These are phyloP conservation scores for Colletotrichum spinosum DNA, from an alignment of 2,329 filamentous ascomycete genomes.

Conservation along the genomic window DNA sequence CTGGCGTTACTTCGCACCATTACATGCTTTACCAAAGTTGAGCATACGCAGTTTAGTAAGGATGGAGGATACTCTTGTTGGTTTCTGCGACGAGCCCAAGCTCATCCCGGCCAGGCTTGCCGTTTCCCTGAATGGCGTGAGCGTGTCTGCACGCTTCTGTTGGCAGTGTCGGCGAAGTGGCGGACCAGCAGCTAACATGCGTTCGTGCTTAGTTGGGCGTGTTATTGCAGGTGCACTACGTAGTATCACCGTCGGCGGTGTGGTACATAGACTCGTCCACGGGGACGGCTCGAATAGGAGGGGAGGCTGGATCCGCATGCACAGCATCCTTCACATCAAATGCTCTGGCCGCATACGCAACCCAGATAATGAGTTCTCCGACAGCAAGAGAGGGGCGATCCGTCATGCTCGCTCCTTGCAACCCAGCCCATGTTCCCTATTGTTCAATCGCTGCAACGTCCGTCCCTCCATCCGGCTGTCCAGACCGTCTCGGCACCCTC, in stretches of 20 bases:
- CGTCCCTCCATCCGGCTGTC: constrained; percentile 12
- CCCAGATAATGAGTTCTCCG: not conserved
- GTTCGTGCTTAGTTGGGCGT: not conserved
- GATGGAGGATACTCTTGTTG: no score
- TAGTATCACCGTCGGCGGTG: not conserved
- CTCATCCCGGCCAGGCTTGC: constrained; percentile 11
- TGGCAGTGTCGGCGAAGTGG: constrained; percentile 11
- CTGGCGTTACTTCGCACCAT: constrained; percentile 1
- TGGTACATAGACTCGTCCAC: not conserved
- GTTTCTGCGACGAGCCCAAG: constrained; percentile 21
- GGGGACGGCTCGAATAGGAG: constrained; percentile 10
- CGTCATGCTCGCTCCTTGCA: constrained; percentile 17
- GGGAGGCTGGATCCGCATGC: not conserved
- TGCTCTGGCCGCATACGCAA: not conserved
- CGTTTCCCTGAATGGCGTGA: constrained; percentile 27
- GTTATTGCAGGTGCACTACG: not conserved
- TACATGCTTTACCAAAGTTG: no score
- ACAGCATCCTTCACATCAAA: no score
- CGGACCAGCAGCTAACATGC: constrained; percentile 1
- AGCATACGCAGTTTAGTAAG: no score
- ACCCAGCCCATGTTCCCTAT: not conserved
- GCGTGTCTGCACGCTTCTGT: constrained; percentile 17
- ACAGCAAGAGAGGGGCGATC: constrained; percentile 9
- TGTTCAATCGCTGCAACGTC: constrained; percentile 14
- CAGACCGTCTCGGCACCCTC: constrained; percentile 22